Percentiles rank a stretch among this genome's conserved stretches.
Evolutionary conservation across 1,139 yeast species (phyloP).

Genomic region (Magnusiomyces paraingens): DNA sequence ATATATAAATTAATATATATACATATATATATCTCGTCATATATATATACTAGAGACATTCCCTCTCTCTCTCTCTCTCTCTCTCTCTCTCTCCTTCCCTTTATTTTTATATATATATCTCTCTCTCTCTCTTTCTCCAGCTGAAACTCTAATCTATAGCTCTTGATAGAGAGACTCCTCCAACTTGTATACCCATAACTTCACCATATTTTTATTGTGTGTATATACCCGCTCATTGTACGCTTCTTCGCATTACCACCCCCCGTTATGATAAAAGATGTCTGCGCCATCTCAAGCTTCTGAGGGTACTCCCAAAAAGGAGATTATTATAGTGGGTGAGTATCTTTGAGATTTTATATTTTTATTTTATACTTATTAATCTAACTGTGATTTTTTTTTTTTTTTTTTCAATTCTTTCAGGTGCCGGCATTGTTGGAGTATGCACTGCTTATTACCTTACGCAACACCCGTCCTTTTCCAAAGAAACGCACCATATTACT

Average conservation of each 20-base stretch:
- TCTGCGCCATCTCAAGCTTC: not conserved
- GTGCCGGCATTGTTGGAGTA: conserved; percentile 95
- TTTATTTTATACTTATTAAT: not conserved
- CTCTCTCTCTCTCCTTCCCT: too few relatives aligned
- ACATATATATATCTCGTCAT: too few relatives aligned
- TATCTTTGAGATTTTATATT: not conserved
- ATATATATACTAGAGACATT: too few relatives aligned
- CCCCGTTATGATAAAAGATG: not conserved
- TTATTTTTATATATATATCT: too few relatives aligned
- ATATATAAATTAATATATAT: too few relatives aligned
- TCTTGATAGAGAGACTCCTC: too few relatives aligned
- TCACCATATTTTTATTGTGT: too few relatives aligned
- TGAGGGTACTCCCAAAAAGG: conserved; percentile 22
- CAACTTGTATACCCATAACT: too few relatives aligned
- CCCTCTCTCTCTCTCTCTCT: too few relatives aligned
- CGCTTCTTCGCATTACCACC: not conserved
- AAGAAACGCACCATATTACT: conserved; percentile 69
- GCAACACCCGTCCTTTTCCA: conserved; percentile 72
- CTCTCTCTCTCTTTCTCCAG: too few relatives aligned
- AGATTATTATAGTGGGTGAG: conserved; percentile 36
- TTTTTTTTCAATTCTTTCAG: conserved; percentile 34
- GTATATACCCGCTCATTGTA: too few relatives aligned
- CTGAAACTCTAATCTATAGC: too few relatives aligned
- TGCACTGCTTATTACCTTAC: conserved; percentile 89
- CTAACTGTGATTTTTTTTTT: not conserved